Evolutionary conservation across 1,139 yeast species (phyloP).

Genomic region (Sugiyamaella pinicola): DNA sequence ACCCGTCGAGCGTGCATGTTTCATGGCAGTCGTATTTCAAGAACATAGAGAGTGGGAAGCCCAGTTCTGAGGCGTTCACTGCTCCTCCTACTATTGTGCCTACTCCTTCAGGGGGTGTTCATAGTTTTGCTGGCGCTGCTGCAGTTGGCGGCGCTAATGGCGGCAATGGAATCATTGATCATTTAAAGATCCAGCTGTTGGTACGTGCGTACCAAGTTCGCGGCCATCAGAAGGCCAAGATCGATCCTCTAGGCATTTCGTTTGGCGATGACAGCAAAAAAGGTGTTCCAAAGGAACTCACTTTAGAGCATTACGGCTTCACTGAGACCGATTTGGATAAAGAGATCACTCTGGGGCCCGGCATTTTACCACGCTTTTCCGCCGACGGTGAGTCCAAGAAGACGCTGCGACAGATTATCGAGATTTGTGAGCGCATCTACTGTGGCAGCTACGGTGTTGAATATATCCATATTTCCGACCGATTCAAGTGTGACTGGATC

Average conservation of each 20-base stretch:
- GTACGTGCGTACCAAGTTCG: slow-evolving; percentile 99
- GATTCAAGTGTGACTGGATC: slow-evolving; percentile 96
- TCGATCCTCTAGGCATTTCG: slow-evolving; percentile 90
- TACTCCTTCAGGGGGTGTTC: slow-evolving; percentile 66
- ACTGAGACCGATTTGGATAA: slow-evolving; percentile 80
- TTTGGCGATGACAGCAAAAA: slow-evolving; percentile 63
- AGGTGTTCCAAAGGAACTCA: slow-evolving; percentile 76
- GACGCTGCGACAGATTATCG: slow-evolving; percentile 75
- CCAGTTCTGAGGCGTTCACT: slow-evolving; percentile 72
- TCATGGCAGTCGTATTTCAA: slow-evolving; percentile 96
- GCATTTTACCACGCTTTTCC: slow-evolving; percentile 92
- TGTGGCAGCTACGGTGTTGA: slow-evolving; percentile 91
- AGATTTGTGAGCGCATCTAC: slow-evolving; percentile 78
- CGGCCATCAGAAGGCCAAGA: slow-evolving; percentile 94
- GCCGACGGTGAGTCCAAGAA: slow-evolving; percentile 57
- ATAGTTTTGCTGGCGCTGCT: slow-evolving; percentile 43
- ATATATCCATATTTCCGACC: slow-evolving; percentile 94
- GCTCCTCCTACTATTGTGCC: slow-evolving; percentile 93
- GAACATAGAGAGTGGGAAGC: slow-evolving; percentile 71
- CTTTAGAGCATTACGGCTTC: slow-evolving; percentile 89
- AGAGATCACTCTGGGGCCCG: slow-evolving; percentile 92
- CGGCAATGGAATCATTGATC: slow-evolving; percentile 68
- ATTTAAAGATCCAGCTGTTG: slow-evolving; percentile 90
- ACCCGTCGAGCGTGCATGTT: slow-evolving; percentile 87
- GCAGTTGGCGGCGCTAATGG: slow-evolving; percentile 35